Evolutionary conservation across 75 land plant species (phyloP).

Genomic region (Selaginella moellendorffii): DNA sequence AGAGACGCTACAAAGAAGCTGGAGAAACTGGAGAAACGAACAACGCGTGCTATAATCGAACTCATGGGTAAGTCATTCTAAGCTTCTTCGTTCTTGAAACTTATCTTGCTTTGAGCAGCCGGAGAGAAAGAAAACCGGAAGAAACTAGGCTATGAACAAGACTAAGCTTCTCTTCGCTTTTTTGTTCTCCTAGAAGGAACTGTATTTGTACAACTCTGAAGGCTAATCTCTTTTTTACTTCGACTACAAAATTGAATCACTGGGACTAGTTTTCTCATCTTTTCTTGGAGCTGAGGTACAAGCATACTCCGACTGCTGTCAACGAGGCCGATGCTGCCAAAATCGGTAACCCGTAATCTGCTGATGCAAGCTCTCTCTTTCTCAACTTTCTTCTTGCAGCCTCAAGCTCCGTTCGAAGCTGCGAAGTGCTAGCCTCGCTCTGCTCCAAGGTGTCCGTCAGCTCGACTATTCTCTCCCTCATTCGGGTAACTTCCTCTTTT

Average conservation of each 20-base stretch:
- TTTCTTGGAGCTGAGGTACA: neutral
- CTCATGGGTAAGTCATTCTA: constrained; percentile 64
- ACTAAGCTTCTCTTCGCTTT: too few relatives aligned
- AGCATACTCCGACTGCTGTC: neutral
- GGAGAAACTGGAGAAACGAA: constrained; percentile 93
- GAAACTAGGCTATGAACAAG: too few relatives aligned
- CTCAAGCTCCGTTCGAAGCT: neutral
- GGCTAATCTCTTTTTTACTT: too few relatives aligned
- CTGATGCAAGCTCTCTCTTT: neutral
- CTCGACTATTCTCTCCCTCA: neutral
- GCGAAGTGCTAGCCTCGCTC: neutral
- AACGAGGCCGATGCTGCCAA: neutral
- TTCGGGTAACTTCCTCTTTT: neutral
- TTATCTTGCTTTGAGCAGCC: neutral
- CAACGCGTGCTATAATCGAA: constrained; percentile 69
- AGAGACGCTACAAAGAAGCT: constrained; percentile 91
- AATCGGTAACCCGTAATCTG: neutral
- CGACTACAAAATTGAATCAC: too few relatives aligned
- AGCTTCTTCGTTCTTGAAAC: too few relatives aligned
- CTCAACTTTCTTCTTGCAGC: neutral
- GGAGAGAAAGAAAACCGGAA: neutral
- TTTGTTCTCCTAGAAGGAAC: too few relatives aligned
- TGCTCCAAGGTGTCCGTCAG: neutral
- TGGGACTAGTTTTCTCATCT: neutral
- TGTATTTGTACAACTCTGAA: too few relatives aligned